A percentile compares a stretch with the other conserved stretches of the same genome.
Conservation (phyloP, 768 basidiomycete species). For the Lentinus tigrinus region DNA sequence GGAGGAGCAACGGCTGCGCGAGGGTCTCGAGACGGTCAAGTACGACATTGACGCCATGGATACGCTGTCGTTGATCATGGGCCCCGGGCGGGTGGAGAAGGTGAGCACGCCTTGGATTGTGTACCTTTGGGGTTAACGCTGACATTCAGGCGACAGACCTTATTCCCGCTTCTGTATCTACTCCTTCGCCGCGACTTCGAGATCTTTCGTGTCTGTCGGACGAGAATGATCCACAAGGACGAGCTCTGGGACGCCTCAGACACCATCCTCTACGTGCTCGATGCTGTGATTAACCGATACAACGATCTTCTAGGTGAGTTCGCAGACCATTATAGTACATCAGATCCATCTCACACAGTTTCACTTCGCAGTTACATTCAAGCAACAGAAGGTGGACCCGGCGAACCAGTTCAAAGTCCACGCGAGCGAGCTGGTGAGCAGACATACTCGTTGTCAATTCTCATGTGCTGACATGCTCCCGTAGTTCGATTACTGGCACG, state of each 20-base stretch:
- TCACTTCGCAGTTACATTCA: conserved; percentile 23
- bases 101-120: conserved; percentile 14
- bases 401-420: conserved; percentile 26
- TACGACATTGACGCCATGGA: conserved; percentile 34
- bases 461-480: background rate
- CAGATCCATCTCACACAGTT: background rate
- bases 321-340: background rate
- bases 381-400: conserved; percentile 26
- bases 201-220: conserved; percentile 30
- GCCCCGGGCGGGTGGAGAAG: conserved; percentile 35
- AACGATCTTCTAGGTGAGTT: conserved; percentile 25
- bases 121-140: too few species aligned
- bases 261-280: conserved; percentile 20
- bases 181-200: conserved; percentile 34
- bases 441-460: background rate
- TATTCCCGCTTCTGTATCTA: conserved; percentile 37
- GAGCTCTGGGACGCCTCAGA: conserved; percentile 27
- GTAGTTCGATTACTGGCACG: conserved; percentile 18
- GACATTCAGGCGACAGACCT: conserved; percentile 23
- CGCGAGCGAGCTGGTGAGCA: conserved; percentile 29
- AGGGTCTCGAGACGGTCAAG: conserved; percentile 27
- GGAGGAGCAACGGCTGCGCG: conserved; percentile 28
- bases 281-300: conserved; percentile 24
- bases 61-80: conserved; percentile 29
- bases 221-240: conserved; percentile 26